phyloP scores from a whole-genome alignment of 768 basidiomycete species.

The Collybia sordida region DNA sequence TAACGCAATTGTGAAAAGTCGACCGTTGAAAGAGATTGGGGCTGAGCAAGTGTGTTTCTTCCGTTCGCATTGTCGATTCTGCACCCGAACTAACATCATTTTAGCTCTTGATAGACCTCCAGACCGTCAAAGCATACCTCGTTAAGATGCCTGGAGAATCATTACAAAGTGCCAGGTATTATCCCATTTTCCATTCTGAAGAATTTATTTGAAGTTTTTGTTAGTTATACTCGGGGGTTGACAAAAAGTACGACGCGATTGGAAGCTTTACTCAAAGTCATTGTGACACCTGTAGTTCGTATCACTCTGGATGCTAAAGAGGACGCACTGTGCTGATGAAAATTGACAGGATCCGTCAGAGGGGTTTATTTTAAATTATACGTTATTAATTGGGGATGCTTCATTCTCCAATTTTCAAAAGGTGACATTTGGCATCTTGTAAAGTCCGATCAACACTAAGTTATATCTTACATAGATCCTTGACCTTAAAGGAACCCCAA shows the following conservation, averaged over 20 bases:
- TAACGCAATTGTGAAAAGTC: constrained; percentile 82
- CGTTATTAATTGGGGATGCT: constrained; percentile 88
- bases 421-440: constrained; percentile 37
- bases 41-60: constrained; percentile 77
- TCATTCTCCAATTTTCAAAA: constrained; percentile 99
- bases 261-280: constrained; percentile 93
- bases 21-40: constrained; percentile 89
- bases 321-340: no score
- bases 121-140: constrained; percentile 80
- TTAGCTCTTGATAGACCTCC: constrained; percentile 88
- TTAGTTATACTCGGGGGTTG: constrained; percentile 80
- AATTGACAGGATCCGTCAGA: constrained; percentile 79
- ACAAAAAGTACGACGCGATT: constrained; percentile 78
- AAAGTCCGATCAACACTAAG: not conserved
- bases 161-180: constrained; percentile 54
- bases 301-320: not conserved
- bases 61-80: not conserved
- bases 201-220: not conserved
- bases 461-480: constrained; percentile 61
- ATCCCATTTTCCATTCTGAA: not conserved
- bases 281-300: constrained; percentile 87
- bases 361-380: constrained; percentile 95
- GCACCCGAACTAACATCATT: constrained; percentile 9
- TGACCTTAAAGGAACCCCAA: constrained; percentile 91
- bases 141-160: constrained; percentile 79